Conservation (phyloP, 169 alveolate species). For the Perkinsus marinus region DNA sequence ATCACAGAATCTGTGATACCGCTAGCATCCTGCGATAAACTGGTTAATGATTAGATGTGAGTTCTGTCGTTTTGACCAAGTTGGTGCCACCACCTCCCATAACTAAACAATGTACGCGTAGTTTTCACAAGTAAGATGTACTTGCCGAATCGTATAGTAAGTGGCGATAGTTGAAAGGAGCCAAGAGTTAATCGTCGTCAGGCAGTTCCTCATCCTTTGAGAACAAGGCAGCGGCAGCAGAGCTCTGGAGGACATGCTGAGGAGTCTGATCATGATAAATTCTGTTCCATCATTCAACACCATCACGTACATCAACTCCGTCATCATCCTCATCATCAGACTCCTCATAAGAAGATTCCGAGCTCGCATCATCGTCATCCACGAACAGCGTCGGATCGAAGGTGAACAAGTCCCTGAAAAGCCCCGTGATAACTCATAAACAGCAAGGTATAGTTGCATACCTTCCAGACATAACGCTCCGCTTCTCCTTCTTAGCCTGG, state of each 20-base stretch:
- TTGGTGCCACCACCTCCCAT: background rate
- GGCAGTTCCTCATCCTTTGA: background rate
- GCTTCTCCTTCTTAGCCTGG: constrained; percentile 37
- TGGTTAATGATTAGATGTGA: too few relatives aligned
- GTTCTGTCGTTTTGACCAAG: too few relatives aligned
- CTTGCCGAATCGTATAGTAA: background rate
- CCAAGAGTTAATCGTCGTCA: background rate
- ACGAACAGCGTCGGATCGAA: constrained; percentile 48
- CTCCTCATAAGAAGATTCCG: background rate
- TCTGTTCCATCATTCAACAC: too few relatives aligned
- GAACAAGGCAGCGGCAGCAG: background rate
- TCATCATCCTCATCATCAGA: background rate
- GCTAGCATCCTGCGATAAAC: too few relatives aligned
- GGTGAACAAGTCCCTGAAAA: constrained; percentile 67
- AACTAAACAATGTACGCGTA: background rate
- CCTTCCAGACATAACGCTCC: constrained; percentile 23
- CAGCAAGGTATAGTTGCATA: too few relatives aligned
- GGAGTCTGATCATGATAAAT: background rate
- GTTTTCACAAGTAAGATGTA: background rate
- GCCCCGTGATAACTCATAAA: too few relatives aligned
- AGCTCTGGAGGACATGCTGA: background rate
- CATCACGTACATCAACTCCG: background rate
- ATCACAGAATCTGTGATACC: too few relatives aligned
- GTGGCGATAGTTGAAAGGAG: background rate
- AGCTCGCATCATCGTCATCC: background rate